Percentiles rank a stretch among this genome's conserved stretches.
Conservation (phyloP, 2,329 filamentous ascomycete species). For the Aspergillus novofumigatus region DNA sequence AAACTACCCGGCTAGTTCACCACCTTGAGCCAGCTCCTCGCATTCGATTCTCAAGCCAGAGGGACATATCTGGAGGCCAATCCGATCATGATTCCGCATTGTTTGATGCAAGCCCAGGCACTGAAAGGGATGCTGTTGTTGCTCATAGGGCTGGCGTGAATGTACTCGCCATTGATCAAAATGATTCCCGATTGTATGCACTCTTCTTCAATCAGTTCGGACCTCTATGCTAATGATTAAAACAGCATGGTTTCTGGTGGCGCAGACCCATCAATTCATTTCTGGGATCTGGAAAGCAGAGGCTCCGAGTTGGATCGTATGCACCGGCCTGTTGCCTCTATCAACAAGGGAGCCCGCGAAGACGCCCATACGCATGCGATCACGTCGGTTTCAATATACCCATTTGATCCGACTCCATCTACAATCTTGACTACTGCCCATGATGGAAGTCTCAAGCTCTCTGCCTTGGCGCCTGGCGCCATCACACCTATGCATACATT, state of each 20-base stretch:
- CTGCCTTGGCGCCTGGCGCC: slow-evolving; percentile 32
- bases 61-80: slow-evolving; percentile 1
- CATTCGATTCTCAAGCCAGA: slow-evolving; percentile 66
- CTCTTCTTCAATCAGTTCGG: neutral
- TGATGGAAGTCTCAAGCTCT: slow-evolving; percentile 45
- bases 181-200: slow-evolving; percentile 68
- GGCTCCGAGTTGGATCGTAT: slow-evolving; percentile 48
- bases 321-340: slow-evolving; percentile 49
- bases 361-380: slow-evolving; percentile 43
- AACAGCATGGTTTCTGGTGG: slow-evolving; percentile 75
- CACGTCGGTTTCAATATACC: slow-evolving; percentile 46
- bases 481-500: slow-evolving; percentile 46
- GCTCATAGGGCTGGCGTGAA: slow-evolving; percentile 78
- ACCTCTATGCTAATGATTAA: slow-evolving; percentile 9
- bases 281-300: slow-evolving; percentile 78
- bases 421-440: slow-evolving; percentile 45
- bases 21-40: slow-evolving; percentile 65
- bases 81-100: slow-evolving; percentile 11
- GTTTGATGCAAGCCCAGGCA: neutral
- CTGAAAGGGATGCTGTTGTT: slow-evolving; percentile 36
- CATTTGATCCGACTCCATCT: slow-evolving; percentile 44
- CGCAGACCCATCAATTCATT: slow-evolving; percentile 73
- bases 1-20: slow-evolving; percentile 62
- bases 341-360: slow-evolving; percentile 33
- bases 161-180: slow-evolving; percentile 72